Evolutionary conservation across 1,284 basidiomycete genomes (phyloP), one percentile per base, ranked within the genome.

Genomic region (Marasmius sp.): DNA sequence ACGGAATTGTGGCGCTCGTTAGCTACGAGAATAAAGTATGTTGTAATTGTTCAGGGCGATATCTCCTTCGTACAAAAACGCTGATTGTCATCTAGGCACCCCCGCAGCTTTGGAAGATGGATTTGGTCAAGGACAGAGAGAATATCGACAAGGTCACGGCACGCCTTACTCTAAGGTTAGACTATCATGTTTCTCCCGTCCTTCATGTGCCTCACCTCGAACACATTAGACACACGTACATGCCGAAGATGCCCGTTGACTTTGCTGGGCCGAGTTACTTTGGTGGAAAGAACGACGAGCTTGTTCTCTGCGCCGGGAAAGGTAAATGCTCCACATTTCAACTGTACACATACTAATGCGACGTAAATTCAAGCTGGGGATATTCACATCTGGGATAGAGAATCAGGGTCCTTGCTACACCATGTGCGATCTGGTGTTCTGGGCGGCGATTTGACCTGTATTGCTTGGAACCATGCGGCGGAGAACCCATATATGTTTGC

Each of bases 381-480:
- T 68, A 86, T 93, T 36, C 87, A 91, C 68, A 89, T 93, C n/a
- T 93, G 91, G 91, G 91, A 93, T 69, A 83, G 86, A 61, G 88
- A 91, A 72, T 88, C 88, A 8, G 91, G 83, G 9, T 80, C 84
- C 20, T 73, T 89, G 2, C 75, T 92, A 4, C 88, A 89, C 63
- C 82, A 86, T 65, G 79, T 92, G 62, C 84, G 82, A 20, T 81
- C 85, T 38, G 84, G 86, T 67, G 79, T 76, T 16, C 77, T 84
- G 57, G 82, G 82, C 5, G 88, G 88, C 12, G 88, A 91, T 67
- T 70, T 92, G 59, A 92, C 90, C 11, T 91, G 87, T 66, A 84
- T 92, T 51, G 88, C 88, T 16, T 92, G 91, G 88, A 92, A 91
- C 70, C 84, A 81, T 64, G 81, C 82, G 1, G 81, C 81, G 6